Base-by-base conservation (phyloP, 192 early-diverging fungal species). In the Fimicolochytrium jonesii region DNA sequence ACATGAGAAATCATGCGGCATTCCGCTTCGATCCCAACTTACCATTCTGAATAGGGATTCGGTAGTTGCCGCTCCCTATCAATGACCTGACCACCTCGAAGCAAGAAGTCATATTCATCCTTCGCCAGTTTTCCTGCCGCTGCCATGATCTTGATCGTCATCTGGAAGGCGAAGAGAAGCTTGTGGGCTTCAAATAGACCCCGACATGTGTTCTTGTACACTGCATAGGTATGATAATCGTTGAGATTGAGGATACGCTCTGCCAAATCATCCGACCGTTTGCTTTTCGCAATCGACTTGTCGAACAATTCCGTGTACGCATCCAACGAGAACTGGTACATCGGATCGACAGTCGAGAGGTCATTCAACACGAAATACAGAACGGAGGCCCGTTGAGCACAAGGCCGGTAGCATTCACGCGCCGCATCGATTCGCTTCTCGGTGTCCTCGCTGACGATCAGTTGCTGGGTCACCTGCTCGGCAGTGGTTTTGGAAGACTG, bases 251-350 rank as follows among this genome's bases (percentile, higher is more conserved):
- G 56, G 22, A 85, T 78, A 31, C 82, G 52, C 45, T 84, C 82
- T 1, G 5, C 4, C 10, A 84, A 48, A 42, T 84, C 81, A 31
- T 84, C 82, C 32, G 67, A 72, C 18, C 68, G 43, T 62, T 84
- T 81, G 56, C 81, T 78, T 45, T 84, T 84, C 22, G 57, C 47
- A 44, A 84, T 84, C 9, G 82, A 84, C 48, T 78, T 79, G 39
- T 82, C 82, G 66, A 84, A 84, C 56, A 84, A 46, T 18, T 84
- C 81, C 17, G 85, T 68, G 64, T 84, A 84, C 22, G 81, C 66
- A 48, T 84, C 82, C 34, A 84, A 53, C 6, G 81, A 84, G 55
- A 84, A 84, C 50, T 84, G 82, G 58, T 84, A 84, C 82, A 84
- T 84, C n/a, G 81, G 78, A 69, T 84, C 82, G 18, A 84, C 76